Evolutionary conservation across 2,329 filamentous ascomycete species (phyloP).

Genomic region (Scopulariopsis brevicaulis): DNA sequence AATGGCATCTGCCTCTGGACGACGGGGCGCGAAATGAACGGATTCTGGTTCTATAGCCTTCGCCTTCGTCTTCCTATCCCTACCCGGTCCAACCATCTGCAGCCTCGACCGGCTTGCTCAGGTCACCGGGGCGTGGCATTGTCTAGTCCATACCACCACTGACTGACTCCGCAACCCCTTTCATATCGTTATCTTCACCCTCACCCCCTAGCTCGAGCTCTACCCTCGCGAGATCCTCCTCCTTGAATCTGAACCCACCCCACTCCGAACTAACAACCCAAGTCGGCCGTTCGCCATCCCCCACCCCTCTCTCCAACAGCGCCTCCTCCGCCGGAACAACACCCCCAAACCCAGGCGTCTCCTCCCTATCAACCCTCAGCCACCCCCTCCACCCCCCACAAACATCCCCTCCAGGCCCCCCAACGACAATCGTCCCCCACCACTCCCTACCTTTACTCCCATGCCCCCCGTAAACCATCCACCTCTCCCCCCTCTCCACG

Average conservation of each 20-base stretch:
- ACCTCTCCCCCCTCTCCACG: conserved; percentile 27
- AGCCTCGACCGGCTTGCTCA: no score
- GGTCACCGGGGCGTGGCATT: no score
- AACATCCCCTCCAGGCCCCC: conserved; percentile 22
- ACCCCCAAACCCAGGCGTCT: conserved; percentile 21
- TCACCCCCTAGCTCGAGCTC: not conserved
- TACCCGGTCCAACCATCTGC: no score
- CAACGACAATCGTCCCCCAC: conserved; percentile 48
- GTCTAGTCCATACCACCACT: no score
- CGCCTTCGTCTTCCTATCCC: no score
- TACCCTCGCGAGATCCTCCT: not conserved
- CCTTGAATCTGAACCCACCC: conserved; percentile 33
- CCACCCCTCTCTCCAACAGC: conserved; percentile 26
- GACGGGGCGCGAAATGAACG: no score
- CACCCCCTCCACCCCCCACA: conserved; percentile 32
- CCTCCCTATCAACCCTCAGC: conserved; percentile 35
- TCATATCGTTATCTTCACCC: not conserved
- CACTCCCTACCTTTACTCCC: conserved; percentile 33
- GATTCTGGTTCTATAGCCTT: no score
- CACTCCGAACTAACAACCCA: conserved; percentile 29
- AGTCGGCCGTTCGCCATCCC: conserved; percentile 28
- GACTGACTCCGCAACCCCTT: not conserved
- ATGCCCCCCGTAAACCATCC: conserved; percentile 37
- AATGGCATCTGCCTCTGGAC: no score
- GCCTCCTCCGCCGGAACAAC: conserved; percentile 32